Evolutionary conservation across 1,284 basidiomycete species (phyloP), one percentile per base, ranked within the genome.

Genomic region (Heterobasidion parviporum): DNA sequence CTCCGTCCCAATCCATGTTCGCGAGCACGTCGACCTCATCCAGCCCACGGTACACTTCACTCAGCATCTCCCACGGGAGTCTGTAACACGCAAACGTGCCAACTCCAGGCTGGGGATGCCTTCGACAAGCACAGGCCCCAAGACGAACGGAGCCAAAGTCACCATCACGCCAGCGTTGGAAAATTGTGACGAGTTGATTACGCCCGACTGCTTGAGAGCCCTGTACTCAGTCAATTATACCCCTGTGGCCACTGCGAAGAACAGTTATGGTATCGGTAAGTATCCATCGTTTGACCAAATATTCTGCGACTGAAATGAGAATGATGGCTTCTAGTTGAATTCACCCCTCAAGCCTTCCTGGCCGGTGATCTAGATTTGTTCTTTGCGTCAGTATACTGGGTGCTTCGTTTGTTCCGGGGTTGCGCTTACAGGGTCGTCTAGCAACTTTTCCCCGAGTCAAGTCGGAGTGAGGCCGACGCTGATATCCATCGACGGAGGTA

Each of bases 241-340:
- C 5, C 78, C 77, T 0, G n/a, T 65, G 1, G 66, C 66, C 1
- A 67, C 72, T 1, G 41, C 68, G 6, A 71, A 71, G 54, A 83
- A 83, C 57, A 75, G 71, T 18, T 79, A 70, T 61, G 81, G 77
- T 9, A 74, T 83, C 52, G 74, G 80, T 78, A 43, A 38, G 64
- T 57, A 7, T 6, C n/a, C 26, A 26, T 26, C 5, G 26, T 26
- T 2, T 1, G 5, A 26, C 26, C 26, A 26, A 3, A 26, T 26
- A 26, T 26, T 26, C 26, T 26, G 26, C 26, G 26, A 6, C 26
- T 26, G 26, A 26, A 26, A 26, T 26, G 26, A 26, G 26, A 26
- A 26, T 26, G 6, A 26, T 26, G 26, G 26, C 34, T 32, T 12
- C 16, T 48, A 79, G 79, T 76, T 55, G 79, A 81, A 58, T 78